Evolutionary conservation across 75 land plant species (phyloP), one percentile per base, ranked within the genome.

Genomic region (Isoetes taiwanensis): DNA sequence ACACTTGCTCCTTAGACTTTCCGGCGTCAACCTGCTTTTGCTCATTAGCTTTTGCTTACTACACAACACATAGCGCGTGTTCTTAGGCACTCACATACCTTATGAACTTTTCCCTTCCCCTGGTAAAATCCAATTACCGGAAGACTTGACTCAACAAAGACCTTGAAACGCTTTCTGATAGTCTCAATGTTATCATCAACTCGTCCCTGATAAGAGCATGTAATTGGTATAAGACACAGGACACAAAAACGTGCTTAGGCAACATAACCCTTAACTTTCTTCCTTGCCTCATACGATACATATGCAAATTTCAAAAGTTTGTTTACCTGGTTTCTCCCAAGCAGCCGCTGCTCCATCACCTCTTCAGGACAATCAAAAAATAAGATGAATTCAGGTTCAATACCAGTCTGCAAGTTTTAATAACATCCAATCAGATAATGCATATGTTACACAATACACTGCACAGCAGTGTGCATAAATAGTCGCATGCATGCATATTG

Each of bases 161-260:
- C 84, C 66, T 71, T 58, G 6, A 87, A 74, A 1, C 94, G 78
- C 59, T 82, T 80, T 56, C 70, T 68, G 8, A 87, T 60, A 24
- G 87, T 87, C 30, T 78, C 84, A 23, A 77, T 68, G 58, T 87
- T 87, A 41, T 87, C 94, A 78, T 87, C 87, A 60, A 80, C 69
- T 63, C 94, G 72, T 27, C 94, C 87, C 94, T 88, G 34, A 26
- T 11, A 31, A 19, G 23, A 10, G 39, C 39, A 37, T 14, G 9
- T 37, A 10, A 10, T 10, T 37, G 39, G 39, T 14, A 37, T 14
- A 14, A 37, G 39, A 10, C 39, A 37, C 39, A 14, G 9, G 14
- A 37, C 14, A 37, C 9, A 37, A 14, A 10, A 37, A 37, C 12
- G 39, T 14, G 39, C 9, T 10, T 14, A 37, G 9, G 12, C 14